Evolutionary conservation across 2,329 filamentous ascomycete genomes (phyloP), one percentile per base, ranked within the genome.

Genomic region (Pezicula carpinea): DNA sequence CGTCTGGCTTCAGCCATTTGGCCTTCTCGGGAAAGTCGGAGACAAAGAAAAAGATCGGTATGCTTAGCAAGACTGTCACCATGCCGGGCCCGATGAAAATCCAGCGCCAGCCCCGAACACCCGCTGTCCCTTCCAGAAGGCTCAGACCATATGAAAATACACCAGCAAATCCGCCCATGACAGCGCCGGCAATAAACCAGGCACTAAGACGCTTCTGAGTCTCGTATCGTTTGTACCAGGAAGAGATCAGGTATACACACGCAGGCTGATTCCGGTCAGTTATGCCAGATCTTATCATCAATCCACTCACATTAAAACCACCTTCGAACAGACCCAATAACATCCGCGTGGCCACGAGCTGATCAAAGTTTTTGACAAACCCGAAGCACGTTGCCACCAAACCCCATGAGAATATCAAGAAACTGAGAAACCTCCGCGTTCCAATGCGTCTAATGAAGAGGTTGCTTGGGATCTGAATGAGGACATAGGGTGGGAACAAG

Each of bases 391-490:
- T 14, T 11, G 15, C 5, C 5, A 34, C 15, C 13, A 34, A 4
- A 13, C 32, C 32, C 36, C 36, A 39, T 5, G 4, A 39, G 4
- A 39, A 17, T 4, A 39, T 21, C 4, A 39, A n/a, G 18, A 39
- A 19, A 5, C 4, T 5, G 5, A 39, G 21, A 17, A 5, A 39
- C 6, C 18, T 6, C 14, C 21, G 4, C 5, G 36, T 21, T 5
- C 36, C 36, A 18, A 39, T n/a, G 18, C 21, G 36, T 17, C 36
- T 5, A 13, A 34, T 34, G 14, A 77, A 63, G 57, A 79, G 70
- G 60, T 77, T 79, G 44, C 71, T 75, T 0, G 75, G 75, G 1
- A 76, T 67, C 55, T 79, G 75, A 52, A 73, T 77, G 13, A 74
- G 54, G 35, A 80, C 69, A 54, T 79, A 77, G 31, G 63, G 66